Conservation (phyloP, 306 rosid genomes). For the Glycyrrhiza uralensis region DNA sequence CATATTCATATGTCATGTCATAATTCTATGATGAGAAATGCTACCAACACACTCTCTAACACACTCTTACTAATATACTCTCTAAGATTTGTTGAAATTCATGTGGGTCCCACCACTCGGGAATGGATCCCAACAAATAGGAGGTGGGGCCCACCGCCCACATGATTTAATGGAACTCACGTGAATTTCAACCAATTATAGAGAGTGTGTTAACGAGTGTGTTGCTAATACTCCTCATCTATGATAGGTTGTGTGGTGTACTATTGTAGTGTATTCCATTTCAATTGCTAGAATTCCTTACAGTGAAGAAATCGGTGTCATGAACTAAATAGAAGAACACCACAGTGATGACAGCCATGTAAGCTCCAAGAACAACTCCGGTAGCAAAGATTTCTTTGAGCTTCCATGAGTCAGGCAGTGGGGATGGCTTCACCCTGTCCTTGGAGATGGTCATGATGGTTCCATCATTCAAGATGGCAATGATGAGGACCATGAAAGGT, state of each 20-base stretch:
- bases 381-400: slow-evolving; percentile 84
- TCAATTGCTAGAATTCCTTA: slow-evolving; percentile 28
- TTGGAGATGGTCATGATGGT: slow-evolving; percentile 96
- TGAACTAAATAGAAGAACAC: slow-evolving; percentile 69
- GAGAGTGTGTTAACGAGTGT: too few relatives aligned
- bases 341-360: slow-evolving; percentile 83
- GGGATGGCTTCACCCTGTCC: slow-evolving; percentile 94
- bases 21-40: background rate
- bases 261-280: background rate
- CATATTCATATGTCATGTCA: background rate
- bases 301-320: slow-evolving; percentile 57
- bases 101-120: too few relatives aligned
- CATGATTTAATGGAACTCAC: too few relatives aligned
- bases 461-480: slow-evolving; percentile 84
- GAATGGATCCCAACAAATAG: too few relatives aligned
- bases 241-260: background rate
- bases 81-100: too few relatives aligned
- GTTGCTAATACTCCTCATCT: too few relatives aligned
- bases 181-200: too few relatives aligned
- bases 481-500: slow-evolving; percentile 86
- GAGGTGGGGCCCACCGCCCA: too few relatives aligned
- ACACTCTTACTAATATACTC: too few relatives aligned
- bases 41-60: background rate
- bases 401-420: slow-evolving; percentile 95
- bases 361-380: slow-evolving; percentile 78